A percentile compares a stretch with the other conserved stretches of the same genome.
Conservation (phyloP, 305 asterid genomes). For the Rubia tinctorum region DNA sequence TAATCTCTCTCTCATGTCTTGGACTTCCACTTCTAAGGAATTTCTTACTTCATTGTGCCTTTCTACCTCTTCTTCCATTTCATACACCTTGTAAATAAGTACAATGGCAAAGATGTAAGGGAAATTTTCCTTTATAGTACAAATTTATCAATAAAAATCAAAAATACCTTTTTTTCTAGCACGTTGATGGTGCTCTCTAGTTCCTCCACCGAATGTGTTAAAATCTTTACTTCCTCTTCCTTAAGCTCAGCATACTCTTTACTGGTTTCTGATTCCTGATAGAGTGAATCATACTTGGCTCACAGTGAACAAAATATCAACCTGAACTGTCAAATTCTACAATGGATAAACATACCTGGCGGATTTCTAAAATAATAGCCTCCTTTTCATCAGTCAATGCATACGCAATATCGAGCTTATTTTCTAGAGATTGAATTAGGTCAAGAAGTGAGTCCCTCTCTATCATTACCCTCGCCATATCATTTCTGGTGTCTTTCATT, state of each 20-base stretch:
- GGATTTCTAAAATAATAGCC: constrained; percentile 74
- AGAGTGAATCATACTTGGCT: constrained; percentile 26
- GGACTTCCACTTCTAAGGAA: constrained; percentile 66
- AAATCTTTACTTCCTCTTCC: constrained; percentile 91
- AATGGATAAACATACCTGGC: constrained; percentile 46
- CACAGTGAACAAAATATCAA: constrained; percentile 15
- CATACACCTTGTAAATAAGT: constrained; percentile 50
- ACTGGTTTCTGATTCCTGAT: constrained; percentile 68
- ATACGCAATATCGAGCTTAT: constrained; percentile 58
- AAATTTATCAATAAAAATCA: neutral
- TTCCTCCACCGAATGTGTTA: constrained; percentile 83
- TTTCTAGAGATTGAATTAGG: constrained; percentile 58
- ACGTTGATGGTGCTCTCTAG: constrained; percentile 87
- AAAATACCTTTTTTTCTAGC: constrained; percentile 75
- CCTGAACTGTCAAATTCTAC: constrained; percentile 19
- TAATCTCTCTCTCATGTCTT: constrained; percentile 65
- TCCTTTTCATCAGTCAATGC: constrained; percentile 85
- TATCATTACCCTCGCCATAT: constrained; percentile 40
- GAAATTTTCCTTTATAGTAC: neutral
- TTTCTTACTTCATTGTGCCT: constrained; percentile 55
- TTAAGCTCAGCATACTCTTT: constrained; percentile 80
- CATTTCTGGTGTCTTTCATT: constrained; percentile 40
- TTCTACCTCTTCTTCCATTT: constrained; percentile 78
- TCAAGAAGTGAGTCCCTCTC: constrained; percentile 67
- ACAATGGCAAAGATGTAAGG: neutral